These are phyloP conservation scores for Candida sithepensis DNA, from an alignment of 805 yeast genomes.

Conservation along the genomic window DNA sequence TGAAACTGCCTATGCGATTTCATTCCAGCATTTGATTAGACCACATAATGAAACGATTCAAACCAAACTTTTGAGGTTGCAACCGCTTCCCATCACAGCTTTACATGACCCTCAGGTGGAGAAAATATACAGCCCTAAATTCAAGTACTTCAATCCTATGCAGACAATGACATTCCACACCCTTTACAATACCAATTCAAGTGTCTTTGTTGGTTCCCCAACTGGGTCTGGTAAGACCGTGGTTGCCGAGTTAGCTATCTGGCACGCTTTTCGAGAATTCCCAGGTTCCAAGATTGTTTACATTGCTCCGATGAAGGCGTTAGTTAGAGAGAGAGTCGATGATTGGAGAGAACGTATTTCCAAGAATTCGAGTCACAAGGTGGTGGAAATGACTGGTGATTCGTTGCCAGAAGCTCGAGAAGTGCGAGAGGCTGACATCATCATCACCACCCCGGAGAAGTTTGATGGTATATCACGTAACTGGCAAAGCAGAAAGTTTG, in stretches of 20 bases:
- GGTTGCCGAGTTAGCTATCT: constrained; percentile 93
- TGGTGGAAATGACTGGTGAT: constrained; percentile 82
- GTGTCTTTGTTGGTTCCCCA: constrained; percentile 93
- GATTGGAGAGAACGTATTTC: constrained; percentile 66
- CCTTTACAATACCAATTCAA: constrained; percentile 70
- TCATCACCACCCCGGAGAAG: constrained; percentile 82
- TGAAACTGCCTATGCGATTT: constrained; percentile 69
- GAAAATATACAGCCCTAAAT: constrained; percentile 59
- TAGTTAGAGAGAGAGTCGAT: constrained; percentile 78
- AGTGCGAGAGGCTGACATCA: constrained; percentile 66
- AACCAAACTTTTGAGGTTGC: constrained; percentile 73
- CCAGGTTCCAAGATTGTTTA: constrained; percentile 81
- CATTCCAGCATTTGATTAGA: constrained; percentile 84
- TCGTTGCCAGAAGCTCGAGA: constrained; percentile 69
- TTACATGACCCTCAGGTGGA: constrained; percentile 67
- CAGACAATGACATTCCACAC: constrained; percentile 96
- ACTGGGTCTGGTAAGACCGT: constrained; percentile 98
- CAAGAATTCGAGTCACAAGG: constrained; percentile 41
- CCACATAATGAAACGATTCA: constrained; percentile 86
- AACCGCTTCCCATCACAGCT: constrained; percentile 84
- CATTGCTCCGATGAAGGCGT: constrained; percentile 87
- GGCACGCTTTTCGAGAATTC: constrained; percentile 87
- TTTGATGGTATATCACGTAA: constrained; percentile 85
- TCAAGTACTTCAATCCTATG: constrained; percentile 94
- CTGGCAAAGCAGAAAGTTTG: constrained; percentile 78